These are phyloP conservation scores for Alternaria gaisen DNA, from an alignment of 2,329 filamentous ascomycete species.

Conservation along the genomic window DNA sequence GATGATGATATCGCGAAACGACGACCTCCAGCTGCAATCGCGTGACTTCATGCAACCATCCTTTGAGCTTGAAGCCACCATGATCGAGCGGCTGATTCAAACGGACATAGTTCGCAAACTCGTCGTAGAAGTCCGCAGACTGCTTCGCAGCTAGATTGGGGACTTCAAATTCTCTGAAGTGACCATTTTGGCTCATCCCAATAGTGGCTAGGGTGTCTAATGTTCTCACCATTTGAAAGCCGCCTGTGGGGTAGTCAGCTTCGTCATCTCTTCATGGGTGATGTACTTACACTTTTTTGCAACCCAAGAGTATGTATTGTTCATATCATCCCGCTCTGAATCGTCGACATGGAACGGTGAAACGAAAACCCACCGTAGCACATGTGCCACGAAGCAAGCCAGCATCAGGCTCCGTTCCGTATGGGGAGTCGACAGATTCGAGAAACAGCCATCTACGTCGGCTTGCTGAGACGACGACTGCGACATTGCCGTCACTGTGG, in stretches of 20 bases:
- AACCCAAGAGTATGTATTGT: too few relatives aligned
- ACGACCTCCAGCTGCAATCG: not conserved
- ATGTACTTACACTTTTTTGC: too few relatives aligned
- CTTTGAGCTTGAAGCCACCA: not conserved
- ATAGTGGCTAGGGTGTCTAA: too few relatives aligned
- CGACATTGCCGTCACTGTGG: not conserved
- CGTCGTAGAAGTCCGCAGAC: not conserved
- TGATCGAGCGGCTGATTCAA: not conserved
- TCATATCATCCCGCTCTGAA: too few relatives aligned
- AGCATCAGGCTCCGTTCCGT: not conserved
- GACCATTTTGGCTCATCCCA: too few relatives aligned
- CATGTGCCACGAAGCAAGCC: not conserved
- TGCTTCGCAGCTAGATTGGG: not conserved
- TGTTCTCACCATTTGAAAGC: too few relatives aligned
- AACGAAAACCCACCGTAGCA: not conserved
- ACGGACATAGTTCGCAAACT: not conserved
- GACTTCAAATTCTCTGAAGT: too few relatives aligned
- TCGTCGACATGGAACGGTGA: too few relatives aligned
- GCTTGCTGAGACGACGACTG: not conserved
- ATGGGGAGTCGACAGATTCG: accelerated
- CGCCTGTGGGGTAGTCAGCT: too few relatives aligned
- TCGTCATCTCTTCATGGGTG: too few relatives aligned
- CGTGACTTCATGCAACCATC: not conserved
- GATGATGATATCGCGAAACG: not conserved
- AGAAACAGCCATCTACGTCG: not conserved